Percentiles rank a stretch among this genome's conserved stretches.
Evolutionary conservation across 345 rosid species (phyloP).

Genomic region (Aquilaria yunnanensis): DNA sequence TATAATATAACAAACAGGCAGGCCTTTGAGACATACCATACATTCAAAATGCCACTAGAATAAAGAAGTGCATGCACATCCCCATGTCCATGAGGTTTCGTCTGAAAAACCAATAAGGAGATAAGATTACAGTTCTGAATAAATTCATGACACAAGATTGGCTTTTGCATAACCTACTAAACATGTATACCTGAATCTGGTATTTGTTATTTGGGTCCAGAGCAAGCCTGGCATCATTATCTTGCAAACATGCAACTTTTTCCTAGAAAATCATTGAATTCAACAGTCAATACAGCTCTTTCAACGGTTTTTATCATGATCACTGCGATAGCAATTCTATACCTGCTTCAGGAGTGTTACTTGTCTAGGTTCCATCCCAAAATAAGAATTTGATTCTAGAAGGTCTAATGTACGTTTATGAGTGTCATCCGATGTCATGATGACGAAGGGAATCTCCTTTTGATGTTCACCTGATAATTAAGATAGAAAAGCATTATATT

Average conservation of each 20-base stretch:
- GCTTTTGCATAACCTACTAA: neutral
- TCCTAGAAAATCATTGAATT: conserved; percentile 40
- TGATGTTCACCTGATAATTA: conserved; percentile 33
- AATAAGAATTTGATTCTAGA: conserved; percentile 69
- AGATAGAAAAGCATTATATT: neutral
- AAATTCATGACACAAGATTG: too few species aligned
- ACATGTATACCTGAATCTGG: conserved; percentile 64
- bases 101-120: conserved; percentile 39
- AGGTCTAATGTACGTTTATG: conserved; percentile 63
- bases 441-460: conserved; percentile 71
- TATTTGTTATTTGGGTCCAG: conserved; percentile 74
- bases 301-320: neutral
- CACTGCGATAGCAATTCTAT: conserved; percentile 7
- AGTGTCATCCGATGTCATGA: conserved; percentile 98
- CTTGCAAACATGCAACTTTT: conserved; percentile 96
- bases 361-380: conserved; percentile 88
- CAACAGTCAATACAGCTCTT: conserved; percentile 1
- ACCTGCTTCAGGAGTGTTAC: conserved; percentile 94
- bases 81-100: conserved; percentile 98
- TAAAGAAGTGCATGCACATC: conserved; percentile 91
- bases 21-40: conserved; percentile 42
- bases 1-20: conserved; percentile 9
- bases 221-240: conserved; percentile 88
- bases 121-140: neutral
- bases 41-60: conserved; percentile 74